Conservation (phyloP, 306 rosid genomes). For the Argentina anserina region DNA sequence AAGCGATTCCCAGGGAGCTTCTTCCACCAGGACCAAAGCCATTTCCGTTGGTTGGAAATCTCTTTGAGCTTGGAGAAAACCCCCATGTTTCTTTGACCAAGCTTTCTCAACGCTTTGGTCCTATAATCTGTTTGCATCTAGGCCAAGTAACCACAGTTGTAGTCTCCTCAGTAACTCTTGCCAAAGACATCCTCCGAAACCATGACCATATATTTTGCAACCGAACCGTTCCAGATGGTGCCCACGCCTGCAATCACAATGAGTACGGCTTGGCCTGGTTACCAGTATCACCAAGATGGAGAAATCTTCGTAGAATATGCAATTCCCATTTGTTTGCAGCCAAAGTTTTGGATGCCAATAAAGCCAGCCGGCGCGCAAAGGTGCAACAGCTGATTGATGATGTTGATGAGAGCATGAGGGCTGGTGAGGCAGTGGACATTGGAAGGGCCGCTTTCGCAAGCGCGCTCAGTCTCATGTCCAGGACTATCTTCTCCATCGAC, state of each 20-base stretch:
- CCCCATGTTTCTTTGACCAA: slow-evolving; percentile 38
- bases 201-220: slow-evolving; percentile 28
- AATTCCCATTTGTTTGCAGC: slow-evolving; percentile 2
- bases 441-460: neutral
- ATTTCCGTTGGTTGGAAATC: slow-evolving; percentile 44
- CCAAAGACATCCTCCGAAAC: slow-evolving; percentile 27
- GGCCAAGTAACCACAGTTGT: slow-evolving; percentile 34
- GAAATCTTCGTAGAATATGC: slow-evolving; percentile 32
- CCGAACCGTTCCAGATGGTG: slow-evolving; percentile 28
- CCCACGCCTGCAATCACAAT: slow-evolving; percentile 8
- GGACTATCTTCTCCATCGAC: neutral
- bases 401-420: neutral
- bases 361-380: neutral
- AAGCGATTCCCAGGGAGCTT: neutral
- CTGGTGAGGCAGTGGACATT: neutral
- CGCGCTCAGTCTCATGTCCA: neutral
- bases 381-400: slow-evolving; percentile 2
- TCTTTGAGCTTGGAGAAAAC: slow-evolving; percentile 29
- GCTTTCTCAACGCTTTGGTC: slow-evolving; percentile 31
- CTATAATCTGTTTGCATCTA: slow-evolving; percentile 30
- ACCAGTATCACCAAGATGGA: slow-evolving; percentile 30
- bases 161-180: slow-evolving; percentile 25
- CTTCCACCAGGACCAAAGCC: too few relatives aligned
- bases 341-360: slow-evolving; percentile 21
- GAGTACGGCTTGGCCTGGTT: slow-evolving; percentile 25